phyloP scores from a whole-genome alignment of 257 asterid genomes.

The Gentiana macrophylla region DNA sequence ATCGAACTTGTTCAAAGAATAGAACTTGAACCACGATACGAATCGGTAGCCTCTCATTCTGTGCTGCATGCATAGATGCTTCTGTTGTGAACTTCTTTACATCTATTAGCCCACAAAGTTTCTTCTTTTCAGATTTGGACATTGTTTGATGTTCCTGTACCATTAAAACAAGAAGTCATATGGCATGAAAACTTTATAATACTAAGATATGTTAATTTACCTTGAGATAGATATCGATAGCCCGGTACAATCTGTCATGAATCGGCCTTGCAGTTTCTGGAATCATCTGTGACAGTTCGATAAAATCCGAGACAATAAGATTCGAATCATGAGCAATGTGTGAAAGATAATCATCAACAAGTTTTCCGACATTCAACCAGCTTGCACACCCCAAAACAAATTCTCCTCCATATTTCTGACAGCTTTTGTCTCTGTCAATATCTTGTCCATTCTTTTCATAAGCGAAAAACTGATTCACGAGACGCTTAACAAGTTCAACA shows the following conservation, averaged over 20 bases:
- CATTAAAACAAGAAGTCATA: neutral
- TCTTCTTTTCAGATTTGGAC: slow-evolving; percentile 65
- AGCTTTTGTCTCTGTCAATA: slow-evolving; percentile 23
- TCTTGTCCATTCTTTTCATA: slow-evolving; percentile 28
- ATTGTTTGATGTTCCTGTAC: slow-evolving; percentile 51
- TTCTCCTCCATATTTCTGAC: slow-evolving; percentile 25
- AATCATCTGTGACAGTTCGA: slow-evolving; percentile 45
- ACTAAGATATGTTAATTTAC: slow-evolving; percentile 11
- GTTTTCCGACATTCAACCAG: slow-evolving; percentile 64
- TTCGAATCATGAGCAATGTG: slow-evolving; percentile 55
- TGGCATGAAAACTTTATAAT: neutral
- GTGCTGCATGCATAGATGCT: slow-evolving; percentile 86
- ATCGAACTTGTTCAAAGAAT: slow-evolving; percentile 61
- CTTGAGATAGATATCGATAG: slow-evolving; percentile 69
- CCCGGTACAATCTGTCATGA: slow-evolving; percentile 66
- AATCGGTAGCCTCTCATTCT: slow-evolving; percentile 76
- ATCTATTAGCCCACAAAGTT: slow-evolving; percentile 62
- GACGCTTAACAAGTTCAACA: slow-evolving; percentile 52
- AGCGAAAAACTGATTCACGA: slow-evolving; percentile 42
- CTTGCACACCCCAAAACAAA: slow-evolving; percentile 55
- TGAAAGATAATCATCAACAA: slow-evolving; percentile 56
- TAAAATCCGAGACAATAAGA: slow-evolving; percentile 38
- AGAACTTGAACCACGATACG: slow-evolving; percentile 79
- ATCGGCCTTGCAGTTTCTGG: slow-evolving; percentile 73
- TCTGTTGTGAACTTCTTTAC: slow-evolving; percentile 54